Evolutionary conservation across 805 yeast genomes (phyloP).

Genomic region (Yamadazyma phyllophila): DNA sequence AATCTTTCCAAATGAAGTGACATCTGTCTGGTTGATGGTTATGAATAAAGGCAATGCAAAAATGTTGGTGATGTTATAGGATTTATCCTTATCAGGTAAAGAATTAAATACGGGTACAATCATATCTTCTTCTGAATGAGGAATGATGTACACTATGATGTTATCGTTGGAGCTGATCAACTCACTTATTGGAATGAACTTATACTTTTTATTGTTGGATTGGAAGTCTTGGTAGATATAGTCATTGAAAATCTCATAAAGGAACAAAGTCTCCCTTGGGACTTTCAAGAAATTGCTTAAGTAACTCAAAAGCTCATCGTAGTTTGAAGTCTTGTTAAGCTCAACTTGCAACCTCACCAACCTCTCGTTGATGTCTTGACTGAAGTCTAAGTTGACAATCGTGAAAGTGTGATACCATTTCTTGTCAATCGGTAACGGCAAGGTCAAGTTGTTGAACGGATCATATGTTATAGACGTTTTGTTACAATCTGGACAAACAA

Average conservation of each 20-base stretch:
- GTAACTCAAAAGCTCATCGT: constrained; percentile 59
- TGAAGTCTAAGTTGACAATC: constrained; percentile 51
- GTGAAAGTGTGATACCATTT: constrained; percentile 68
- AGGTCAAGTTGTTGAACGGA: constrained; percentile 85
- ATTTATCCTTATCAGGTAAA: constrained; percentile 35
- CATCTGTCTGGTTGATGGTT: constrained; percentile 51
- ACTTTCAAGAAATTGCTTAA: constrained; percentile 48
- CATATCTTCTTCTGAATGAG: constrained; percentile 41
- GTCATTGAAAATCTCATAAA: constrained; percentile 53
- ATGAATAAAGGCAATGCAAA: constrained; percentile 82
- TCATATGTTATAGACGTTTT: constrained; percentile 87
- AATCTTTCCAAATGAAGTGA: constrained; percentile 55
- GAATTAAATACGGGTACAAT: constrained; percentile 60
- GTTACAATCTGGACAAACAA: constrained; percentile 81
- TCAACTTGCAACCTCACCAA: constrained; percentile 63
- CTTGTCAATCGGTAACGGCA: constrained; percentile 79
- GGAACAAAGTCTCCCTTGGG: constrained; percentile 23
- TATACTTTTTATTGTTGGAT: constrained; percentile 48
- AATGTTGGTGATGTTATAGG: constrained; percentile 39
- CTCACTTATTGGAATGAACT: constrained; percentile 64
- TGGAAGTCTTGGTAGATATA: constrained; percentile 72
- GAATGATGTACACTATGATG: constrained; percentile 58
- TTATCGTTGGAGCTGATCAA: constrained; percentile 62
- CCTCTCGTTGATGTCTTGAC: constrained; percentile 7
- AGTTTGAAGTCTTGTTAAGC: constrained; percentile 61